A percentile compares a stretch with the other conserved stretches of the same genome.
These are phyloP conservation scores for Podila horticola DNA, from an alignment of 192 early-diverging fungal genomes.

Conservation along the genomic window DNA sequence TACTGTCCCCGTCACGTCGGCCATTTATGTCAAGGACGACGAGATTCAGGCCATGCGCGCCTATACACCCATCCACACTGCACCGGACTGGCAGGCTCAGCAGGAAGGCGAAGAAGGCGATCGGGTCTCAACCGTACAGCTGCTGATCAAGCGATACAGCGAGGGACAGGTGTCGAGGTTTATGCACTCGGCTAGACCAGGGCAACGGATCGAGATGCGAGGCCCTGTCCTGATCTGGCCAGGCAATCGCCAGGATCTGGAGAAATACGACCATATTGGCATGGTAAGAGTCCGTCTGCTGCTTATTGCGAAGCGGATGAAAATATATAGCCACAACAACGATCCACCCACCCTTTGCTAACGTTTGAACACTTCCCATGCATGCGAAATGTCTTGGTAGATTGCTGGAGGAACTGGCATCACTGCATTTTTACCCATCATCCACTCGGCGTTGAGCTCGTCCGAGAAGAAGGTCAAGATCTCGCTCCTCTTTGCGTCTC, in stretches of 20 bases:
- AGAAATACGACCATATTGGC: constrained; percentile 58
- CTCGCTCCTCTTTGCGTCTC: constrained; percentile 61
- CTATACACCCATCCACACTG: constrained; percentile 72
- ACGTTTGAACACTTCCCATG: neutral
- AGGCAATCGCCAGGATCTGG: constrained; percentile 44
- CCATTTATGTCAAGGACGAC: constrained; percentile 76
- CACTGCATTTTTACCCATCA: constrained; percentile 75
- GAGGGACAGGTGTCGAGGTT: constrained; percentile 72
- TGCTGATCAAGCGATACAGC: constrained; percentile 74
- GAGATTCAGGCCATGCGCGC: constrained; percentile 73
- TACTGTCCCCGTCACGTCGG: constrained; percentile 62
- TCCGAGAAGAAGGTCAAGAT: constrained; percentile 55
- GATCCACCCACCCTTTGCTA: neutral
- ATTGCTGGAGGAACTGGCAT: constrained; percentile 84
- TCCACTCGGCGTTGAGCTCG: constrained; percentile 58
- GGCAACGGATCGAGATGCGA: constrained; percentile 69
- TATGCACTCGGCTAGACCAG: constrained; percentile 58
- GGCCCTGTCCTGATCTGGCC: constrained; percentile 71
- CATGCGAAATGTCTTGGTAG: constrained; percentile 7
- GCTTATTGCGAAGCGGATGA: neutral
- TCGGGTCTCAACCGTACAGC: constrained; percentile 49
- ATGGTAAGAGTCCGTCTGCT: constrained; percentile 52
- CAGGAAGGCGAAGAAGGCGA: no score
- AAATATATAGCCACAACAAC: neutral
- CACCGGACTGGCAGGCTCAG: constrained; percentile 51